A percentile compares a stretch with the other conserved stretches of the same genome.
These are phyloP conservation scores for Globisporangium uncinulatum DNA, from an alignment of 352 stramenopile genomes.

Conservation along the genomic window DNA sequence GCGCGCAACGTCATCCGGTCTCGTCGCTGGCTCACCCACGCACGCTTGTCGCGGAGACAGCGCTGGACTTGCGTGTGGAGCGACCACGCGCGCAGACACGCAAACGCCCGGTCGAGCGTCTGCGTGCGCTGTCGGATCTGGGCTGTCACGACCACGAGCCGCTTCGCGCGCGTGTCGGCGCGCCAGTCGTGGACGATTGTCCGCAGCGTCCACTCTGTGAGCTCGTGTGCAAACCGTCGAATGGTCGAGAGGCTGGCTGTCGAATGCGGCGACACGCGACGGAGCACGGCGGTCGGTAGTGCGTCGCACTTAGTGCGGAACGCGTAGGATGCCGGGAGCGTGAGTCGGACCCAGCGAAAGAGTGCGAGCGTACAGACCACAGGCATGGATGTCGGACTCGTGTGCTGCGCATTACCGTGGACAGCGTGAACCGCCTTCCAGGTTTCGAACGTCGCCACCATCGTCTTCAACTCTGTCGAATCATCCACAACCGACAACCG, in stretches of 20 bases:
- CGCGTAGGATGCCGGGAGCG: conserved; percentile 23
- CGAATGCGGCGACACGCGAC: conserved; percentile 13
- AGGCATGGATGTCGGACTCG: conserved; percentile 19
- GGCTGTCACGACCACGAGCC: conserved; percentile 12
- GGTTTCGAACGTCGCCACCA: conserved; percentile 36
- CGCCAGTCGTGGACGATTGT: conserved; percentile 18
- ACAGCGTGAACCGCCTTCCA: conserved; percentile 35
- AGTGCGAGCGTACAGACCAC: conserved; percentile 29
- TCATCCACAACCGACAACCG: no score
- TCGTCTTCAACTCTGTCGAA: conserved; percentile 10
- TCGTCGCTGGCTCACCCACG: conserved; percentile 35
- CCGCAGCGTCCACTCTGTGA: conserved; percentile 14
- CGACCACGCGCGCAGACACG: conserved; percentile 43
- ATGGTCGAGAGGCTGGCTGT: conserved; percentile 7
- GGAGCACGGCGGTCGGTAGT: conserved; percentile 26
- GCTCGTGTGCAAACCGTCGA: conserved; percentile 8
- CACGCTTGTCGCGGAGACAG: conserved; percentile 18
- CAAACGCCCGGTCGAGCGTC: conserved; percentile 26
- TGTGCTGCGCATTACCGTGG: conserved; percentile 20
- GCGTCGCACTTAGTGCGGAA: conserved; percentile 19
- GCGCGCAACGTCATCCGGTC: conserved; percentile 15
- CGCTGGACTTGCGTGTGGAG: conserved; percentile 21
- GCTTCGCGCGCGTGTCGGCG: conserved; percentile 3
- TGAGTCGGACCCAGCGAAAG: conserved; percentile 41
- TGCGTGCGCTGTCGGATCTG: conserved; percentile 12